Evolutionary conservation across 495 filamentous ascomycete genomes (phyloP).

Genomic region (Trichoderma asperelloides): DNA sequence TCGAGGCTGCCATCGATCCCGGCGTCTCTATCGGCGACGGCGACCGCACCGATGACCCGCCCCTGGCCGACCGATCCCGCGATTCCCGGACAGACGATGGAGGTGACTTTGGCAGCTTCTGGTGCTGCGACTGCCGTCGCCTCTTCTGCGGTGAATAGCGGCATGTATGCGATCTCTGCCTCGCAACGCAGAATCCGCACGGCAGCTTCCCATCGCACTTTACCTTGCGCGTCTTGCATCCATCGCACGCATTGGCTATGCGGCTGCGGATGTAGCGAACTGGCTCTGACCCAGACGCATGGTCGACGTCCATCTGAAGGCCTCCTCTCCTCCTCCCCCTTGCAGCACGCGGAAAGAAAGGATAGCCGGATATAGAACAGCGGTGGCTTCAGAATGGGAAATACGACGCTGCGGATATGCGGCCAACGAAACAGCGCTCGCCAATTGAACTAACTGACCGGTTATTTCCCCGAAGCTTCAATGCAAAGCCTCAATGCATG

Average conservation of each 20-base stretch:
- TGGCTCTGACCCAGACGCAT: not conserved
- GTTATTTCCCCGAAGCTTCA: not conserved
- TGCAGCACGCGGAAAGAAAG: no score
- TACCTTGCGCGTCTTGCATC: conserved; percentile 36
- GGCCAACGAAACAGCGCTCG: not conserved
- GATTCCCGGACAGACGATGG: conserved; percentile 2
- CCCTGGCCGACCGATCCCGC: not conserved
- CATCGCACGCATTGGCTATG: conserved; percentile 36
- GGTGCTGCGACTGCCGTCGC: conserved; percentile 13
- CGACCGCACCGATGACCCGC: not conserved
- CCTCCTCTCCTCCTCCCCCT: no score
- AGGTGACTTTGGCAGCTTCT: conserved; percentile 1
- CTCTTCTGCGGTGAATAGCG: conserved; percentile 19
- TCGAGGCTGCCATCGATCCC: not conserved
- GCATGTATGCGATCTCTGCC: conserved; percentile 20
- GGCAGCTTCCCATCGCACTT: conserved; percentile 30
- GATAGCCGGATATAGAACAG: not conserved
- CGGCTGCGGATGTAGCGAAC: conserved; percentile 21
- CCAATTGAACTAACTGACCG: not conserved
- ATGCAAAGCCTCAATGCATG: not conserved
- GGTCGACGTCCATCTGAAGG: conserved; percentile 4
- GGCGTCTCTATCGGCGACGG: not conserved
- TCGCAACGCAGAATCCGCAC: conserved; percentile 26
- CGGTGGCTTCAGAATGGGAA: not conserved
- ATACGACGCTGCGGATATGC: not conserved